These are phyloP conservation scores for Rubia peregrina DNA, from an alignment of 305 asterid species.

Conservation along the genomic window DNA sequence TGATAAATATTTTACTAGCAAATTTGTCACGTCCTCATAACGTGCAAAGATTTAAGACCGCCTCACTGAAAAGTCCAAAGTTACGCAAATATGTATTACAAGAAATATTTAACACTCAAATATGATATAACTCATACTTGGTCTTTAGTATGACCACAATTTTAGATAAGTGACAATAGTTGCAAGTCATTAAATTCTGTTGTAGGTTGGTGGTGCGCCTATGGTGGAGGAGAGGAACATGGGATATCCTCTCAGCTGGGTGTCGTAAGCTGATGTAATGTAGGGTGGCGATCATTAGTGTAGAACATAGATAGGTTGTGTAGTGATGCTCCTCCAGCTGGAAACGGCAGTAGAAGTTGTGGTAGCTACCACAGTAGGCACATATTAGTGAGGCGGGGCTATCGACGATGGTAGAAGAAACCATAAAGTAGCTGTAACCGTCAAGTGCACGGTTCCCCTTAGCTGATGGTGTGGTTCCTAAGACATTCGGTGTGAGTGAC, in stretches of 20 bases:
- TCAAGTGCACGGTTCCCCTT: slow-evolving; percentile 74
- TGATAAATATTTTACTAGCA: too few species aligned
- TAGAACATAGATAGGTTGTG: slow-evolving; percentile 20
- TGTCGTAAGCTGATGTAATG: not conserved
- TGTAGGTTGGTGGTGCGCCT: too few species aligned
- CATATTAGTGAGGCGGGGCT: slow-evolving; percentile 44
- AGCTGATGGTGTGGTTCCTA: slow-evolving; percentile 70
- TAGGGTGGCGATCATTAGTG: not conserved
- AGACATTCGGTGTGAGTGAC: slow-evolving; percentile 49
- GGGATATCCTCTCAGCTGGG: not conserved
- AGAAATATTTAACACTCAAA: too few species aligned
- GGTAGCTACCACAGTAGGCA: slow-evolving; percentile 77
- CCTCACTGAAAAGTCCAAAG: too few species aligned
- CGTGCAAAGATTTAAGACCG: too few species aligned
- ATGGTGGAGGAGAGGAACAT: too few species aligned
- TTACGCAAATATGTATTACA: too few species aligned
- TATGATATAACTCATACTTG: too few species aligned
- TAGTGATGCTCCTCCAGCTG: slow-evolving; percentile 27
- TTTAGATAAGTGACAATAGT: too few species aligned
- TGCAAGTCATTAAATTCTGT: too few species aligned
- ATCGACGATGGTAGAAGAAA: slow-evolving; percentile 31
- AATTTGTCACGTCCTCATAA: too few species aligned
- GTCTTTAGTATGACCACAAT: too few species aligned
- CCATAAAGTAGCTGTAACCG: slow-evolving; percentile 80
- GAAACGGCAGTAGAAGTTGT: slow-evolving; percentile 59